Evolutionary conservation across 306 rosid species (phyloP).

Genomic region (Mimosa bimucronata): DNA sequence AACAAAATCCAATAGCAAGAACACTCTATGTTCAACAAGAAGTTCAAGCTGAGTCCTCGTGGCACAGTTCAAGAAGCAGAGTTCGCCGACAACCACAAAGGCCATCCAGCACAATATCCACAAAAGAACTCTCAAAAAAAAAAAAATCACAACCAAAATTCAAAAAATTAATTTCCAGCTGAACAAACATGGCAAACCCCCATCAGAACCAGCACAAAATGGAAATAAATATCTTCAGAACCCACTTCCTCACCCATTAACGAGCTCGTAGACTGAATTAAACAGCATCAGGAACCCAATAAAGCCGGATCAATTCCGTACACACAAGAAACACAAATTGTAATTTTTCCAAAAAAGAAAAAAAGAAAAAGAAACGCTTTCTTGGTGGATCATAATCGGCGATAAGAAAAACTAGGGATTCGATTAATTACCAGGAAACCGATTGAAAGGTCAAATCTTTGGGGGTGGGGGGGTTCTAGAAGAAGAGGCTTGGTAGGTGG

Average conservation of each 20-base stretch:
- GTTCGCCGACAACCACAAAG: constrained; percentile 13
- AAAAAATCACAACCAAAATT: constrained; percentile 3
- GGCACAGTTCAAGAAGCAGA: background rate
- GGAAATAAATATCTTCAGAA: constrained; percentile 5
- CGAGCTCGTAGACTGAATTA: constrained; percentile 1
- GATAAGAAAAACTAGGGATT: constrained; percentile 36
- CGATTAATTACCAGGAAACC: constrained; percentile 40
- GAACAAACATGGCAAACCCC: constrained; percentile 15
- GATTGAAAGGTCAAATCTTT: constrained; percentile 23
- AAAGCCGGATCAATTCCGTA: constrained; percentile 16
- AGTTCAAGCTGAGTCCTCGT: background rate
- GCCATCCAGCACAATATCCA: constrained; percentile 22
- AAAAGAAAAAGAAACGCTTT: constrained; percentile 2
- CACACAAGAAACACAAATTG: background rate
- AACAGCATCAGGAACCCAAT: background rate
- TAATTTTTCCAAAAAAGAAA: background rate
- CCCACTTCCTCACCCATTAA: background rate
- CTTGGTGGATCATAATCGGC: constrained; percentile 28
- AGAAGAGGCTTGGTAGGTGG: constrained; percentile 25
- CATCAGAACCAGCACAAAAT: background rate
- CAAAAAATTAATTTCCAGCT: constrained; percentile 9
- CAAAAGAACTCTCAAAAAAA: background rate
- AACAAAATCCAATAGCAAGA: background rate
- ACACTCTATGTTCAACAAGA: background rate
- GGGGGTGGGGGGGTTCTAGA: constrained; percentile 2